Conservation (phyloP, 345 rosid genomes). For the Chamaenerion angustifolium region DNA sequence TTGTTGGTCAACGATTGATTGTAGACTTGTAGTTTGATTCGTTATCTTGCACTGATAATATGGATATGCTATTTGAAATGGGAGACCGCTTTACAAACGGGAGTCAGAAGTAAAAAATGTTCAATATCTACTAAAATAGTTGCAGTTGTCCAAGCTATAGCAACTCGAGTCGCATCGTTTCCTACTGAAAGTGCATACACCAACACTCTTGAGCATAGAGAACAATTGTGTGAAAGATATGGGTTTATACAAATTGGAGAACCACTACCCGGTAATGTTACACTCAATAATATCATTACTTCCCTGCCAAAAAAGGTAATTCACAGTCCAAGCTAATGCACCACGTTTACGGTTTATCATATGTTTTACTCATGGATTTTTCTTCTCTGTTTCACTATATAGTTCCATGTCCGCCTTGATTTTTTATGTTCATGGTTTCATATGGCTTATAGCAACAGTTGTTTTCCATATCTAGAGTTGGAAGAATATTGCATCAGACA, state of each 20-base stretch:
- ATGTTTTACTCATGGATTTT: conserved; percentile 4
- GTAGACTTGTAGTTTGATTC: too few relatives aligned
- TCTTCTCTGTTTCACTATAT: too few relatives aligned
- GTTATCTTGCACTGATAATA: too few relatives aligned
- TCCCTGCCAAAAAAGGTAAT: conserved; percentile 72
- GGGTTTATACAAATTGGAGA: conserved; percentile 85
- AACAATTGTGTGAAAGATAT: conserved; percentile 56
- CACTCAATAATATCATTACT: conserved; percentile 56
- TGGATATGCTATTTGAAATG: conserved; percentile 31
- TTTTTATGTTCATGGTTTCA: too few relatives aligned
- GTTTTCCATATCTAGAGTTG: too few relatives aligned
- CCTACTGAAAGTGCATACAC: conserved; percentile 42
- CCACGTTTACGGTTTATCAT: not conserved
- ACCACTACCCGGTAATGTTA: conserved; percentile 67
- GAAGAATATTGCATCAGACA: too few relatives aligned
- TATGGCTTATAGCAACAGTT: too few relatives aligned
- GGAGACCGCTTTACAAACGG: conserved; percentile 26
- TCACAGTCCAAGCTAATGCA: not conserved
- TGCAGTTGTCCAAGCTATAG: conserved; percentile 44
- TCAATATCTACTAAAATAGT: conserved; percentile 19
- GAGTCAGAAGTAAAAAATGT: conserved; percentile 16
- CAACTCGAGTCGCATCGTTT: conserved; percentile 47
- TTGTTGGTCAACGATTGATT: too few relatives aligned
- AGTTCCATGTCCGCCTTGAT: too few relatives aligned
- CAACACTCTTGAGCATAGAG: conserved; percentile 44